Evolutionary conservation across 2,329 filamentous ascomycete species (phyloP).

Genomic region (Paraconiothyrium brasiliense): DNA sequence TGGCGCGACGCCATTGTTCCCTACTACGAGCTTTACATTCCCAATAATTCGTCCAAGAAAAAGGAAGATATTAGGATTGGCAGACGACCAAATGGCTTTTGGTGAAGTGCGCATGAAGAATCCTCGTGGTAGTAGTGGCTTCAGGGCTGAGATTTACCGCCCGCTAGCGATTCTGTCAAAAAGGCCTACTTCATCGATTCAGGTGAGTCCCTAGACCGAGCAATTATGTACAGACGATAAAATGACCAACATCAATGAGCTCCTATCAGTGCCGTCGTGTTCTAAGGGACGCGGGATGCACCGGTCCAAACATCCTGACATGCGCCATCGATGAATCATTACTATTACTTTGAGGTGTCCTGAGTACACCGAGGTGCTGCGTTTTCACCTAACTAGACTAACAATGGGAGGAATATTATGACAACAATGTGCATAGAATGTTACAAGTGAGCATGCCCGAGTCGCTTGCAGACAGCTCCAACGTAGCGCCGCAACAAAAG

Average conservation of each 20-base stretch:
- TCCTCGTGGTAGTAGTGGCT: neutral
- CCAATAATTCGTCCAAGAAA: neutral
- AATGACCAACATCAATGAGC: neutral
- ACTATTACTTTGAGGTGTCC: neutral
- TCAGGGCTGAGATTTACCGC: neutral
- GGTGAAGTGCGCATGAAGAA: neutral
- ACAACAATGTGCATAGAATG: conserved; percentile 5
- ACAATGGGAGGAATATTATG: neutral
- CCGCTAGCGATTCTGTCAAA: neutral
- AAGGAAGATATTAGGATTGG: neutral
- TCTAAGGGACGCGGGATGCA: too few relatives aligned
- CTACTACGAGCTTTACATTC: neutral
- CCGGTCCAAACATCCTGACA: too few relatives aligned
- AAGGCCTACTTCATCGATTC: neutral
- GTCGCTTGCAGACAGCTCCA: neutral
- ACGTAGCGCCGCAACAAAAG: neutral
- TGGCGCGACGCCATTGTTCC: conserved; percentile 6
- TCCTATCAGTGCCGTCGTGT: too few relatives aligned
- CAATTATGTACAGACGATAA: neutral
- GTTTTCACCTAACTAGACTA: neutral
- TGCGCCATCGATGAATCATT: neutral
- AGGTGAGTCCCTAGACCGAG: neutral
- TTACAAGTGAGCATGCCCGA: neutral
- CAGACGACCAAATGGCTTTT: neutral
- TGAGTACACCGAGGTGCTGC: neutral